These are phyloP conservation scores for Thalassiosira hispida DNA, from an alignment of 352 stramenopile genomes.

Conservation along the genomic window DNA sequence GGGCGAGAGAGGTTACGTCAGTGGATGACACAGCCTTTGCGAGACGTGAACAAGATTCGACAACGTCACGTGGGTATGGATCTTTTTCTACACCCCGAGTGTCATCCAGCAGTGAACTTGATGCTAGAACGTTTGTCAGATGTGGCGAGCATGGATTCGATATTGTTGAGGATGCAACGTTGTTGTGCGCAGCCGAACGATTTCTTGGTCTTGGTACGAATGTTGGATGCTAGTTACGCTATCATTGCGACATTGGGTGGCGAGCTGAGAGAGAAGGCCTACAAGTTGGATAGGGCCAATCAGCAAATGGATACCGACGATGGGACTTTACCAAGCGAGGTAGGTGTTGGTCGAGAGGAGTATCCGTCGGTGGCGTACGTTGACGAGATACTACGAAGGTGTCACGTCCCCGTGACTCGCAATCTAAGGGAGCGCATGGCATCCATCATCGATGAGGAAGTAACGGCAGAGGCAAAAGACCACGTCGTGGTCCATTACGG, in stretches of 20 bases:
- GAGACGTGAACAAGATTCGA: conserved; percentile 55
- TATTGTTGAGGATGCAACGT: conserved; percentile 79
- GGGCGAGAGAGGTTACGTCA: conserved; percentile 71
- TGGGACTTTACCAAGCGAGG: neutral
- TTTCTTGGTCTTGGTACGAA: conserved; percentile 66
- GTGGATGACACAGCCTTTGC: conserved; percentile 81
- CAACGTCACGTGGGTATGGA: conserved; percentile 73
- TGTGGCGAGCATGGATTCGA: conserved; percentile 71
- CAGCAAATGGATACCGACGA: neutral
- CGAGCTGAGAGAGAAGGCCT: conserved; percentile 53
- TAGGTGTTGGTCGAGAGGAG: neutral
- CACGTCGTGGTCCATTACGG: conserved; percentile 74
- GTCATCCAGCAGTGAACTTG: conserved; percentile 37
- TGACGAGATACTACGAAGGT: conserved; percentile 51
- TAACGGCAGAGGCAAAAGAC: conserved; percentile 64
- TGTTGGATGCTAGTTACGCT: conserved; percentile 61
- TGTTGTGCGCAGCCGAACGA: conserved; percentile 73
- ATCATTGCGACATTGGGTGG: conserved; percentile 66
- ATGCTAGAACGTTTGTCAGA: conserved; percentile 61
- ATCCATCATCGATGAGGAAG: conserved; percentile 73
- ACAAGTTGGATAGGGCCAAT: conserved; percentile 36
- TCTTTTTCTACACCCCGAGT: conserved; percentile 67
- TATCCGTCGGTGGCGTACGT: conserved; percentile 53
- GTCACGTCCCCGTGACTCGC: conserved; percentile 49
- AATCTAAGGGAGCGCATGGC: conserved; percentile 71